Conservation (phyloP, 1,284 basidiomycete genomes). For the Tausonia pullulans region DNA sequence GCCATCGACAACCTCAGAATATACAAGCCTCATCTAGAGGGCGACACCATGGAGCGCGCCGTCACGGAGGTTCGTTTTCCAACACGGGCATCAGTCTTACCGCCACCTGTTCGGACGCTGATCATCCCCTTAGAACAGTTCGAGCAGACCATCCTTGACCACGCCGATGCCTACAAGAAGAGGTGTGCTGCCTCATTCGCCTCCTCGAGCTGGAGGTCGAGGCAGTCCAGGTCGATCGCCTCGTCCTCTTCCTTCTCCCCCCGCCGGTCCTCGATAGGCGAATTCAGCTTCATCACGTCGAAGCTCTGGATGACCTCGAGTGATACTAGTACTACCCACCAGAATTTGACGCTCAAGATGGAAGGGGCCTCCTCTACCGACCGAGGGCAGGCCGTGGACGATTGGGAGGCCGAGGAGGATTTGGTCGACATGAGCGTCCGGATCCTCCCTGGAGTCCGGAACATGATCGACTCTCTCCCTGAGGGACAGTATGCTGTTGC, state of each 20-base stretch:
- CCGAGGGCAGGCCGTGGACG: conserved; percentile 33
- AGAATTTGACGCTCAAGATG: background rate
- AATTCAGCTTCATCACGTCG: conserved; percentile 1
- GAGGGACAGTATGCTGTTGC: conserved; percentile 58
- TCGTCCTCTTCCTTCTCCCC: conserved; percentile 17
- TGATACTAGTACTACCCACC: background rate
- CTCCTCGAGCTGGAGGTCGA: background rate
- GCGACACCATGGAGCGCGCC: conserved; percentile 48
- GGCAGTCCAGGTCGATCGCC: too few species aligned
- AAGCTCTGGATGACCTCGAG: background rate
- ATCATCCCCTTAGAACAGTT: conserved; percentile 34
- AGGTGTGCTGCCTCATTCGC: conserved; percentile 32
- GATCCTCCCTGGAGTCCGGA: conserved; percentile 60
- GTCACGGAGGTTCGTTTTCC: too few species aligned
- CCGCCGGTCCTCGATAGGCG: conserved; percentile 19
- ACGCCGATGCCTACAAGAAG: conserved; percentile 52
- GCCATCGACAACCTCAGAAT: conserved; percentile 53
- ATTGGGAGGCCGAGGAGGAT: conserved; percentile 50
- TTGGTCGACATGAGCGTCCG: conserved; percentile 53
- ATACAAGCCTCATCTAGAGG: conserved; percentile 47
- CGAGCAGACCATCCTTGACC: conserved; percentile 58
- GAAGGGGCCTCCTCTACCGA: background rate
- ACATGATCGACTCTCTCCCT: conserved; percentile 57
- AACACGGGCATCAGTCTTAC: too few species aligned
- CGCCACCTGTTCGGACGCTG: too few species aligned